These are phyloP conservation scores for Helicocarpus griseus DNA, from an alignment of 2,329 filamentous ascomycete genomes.

Conservation along the genomic window DNA sequence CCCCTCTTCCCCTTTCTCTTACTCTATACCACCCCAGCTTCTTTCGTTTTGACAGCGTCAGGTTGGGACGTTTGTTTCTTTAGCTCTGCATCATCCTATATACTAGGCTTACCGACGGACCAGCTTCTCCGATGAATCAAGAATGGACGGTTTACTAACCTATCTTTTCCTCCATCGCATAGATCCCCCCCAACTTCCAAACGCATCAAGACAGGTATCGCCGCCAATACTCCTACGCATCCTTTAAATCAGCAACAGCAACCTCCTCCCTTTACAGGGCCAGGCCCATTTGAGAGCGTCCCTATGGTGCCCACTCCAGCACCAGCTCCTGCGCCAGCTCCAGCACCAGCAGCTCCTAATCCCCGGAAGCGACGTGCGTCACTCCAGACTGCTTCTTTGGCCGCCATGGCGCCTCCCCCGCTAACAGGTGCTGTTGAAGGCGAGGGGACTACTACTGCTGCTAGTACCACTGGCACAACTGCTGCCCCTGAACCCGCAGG, in stretches of 20 bases:
- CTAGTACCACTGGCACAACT: constrained; percentile 17
- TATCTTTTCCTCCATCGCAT: constrained; percentile 7
- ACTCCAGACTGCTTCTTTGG: constrained; percentile 25
- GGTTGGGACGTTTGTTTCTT: constrained; percentile 2
- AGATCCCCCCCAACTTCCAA: constrained; percentile 35
- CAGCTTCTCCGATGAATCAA: constrained; percentile 3
- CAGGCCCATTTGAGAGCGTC: constrained; percentile 25
- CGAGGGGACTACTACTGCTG: constrained; percentile 19
- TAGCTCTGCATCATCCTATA: neutral
- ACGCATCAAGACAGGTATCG: constrained; percentile 31
- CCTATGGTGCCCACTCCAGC: constrained; percentile 27
- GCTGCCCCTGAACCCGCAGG: constrained; percentile 43
- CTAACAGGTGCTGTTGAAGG: constrained; percentile 19
- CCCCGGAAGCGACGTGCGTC: constrained; percentile 38
- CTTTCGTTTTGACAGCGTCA: no score
- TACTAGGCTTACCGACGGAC: neutral
- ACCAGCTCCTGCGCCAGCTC: constrained; percentile 14
- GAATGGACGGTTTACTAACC: constrained; percentile 10
- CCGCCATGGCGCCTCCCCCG: constrained; percentile 28
- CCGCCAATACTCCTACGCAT: constrained; percentile 26
- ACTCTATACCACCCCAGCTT: no score
- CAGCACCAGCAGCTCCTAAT: constrained; percentile 21
- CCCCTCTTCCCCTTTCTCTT: constrained; percentile 7
- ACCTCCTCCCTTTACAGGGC: constrained; percentile 19
- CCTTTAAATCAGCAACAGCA: constrained; percentile 29